phyloP scores from a whole-genome alignment of 805 yeast species.

The Suhomyces tanzawaensis region DNA sequence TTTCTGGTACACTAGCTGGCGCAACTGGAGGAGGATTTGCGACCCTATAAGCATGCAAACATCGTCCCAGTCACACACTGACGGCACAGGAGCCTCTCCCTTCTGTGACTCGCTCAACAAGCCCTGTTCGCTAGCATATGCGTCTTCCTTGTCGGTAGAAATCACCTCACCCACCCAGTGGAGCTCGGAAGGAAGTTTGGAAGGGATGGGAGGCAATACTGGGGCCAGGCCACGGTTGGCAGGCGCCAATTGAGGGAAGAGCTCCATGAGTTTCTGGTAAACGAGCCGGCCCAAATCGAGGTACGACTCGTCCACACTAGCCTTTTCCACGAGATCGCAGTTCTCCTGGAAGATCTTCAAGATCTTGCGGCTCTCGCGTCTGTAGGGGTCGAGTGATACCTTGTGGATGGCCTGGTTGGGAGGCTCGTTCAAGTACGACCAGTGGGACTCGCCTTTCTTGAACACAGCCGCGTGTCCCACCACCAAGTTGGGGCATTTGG shows the following conservation, averaged over 20 bases:
- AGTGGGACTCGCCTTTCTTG: constrained; percentile 76
- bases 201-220: constrained; percentile 47
- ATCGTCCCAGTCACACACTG: constrained; percentile 72
- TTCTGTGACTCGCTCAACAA: background rate
- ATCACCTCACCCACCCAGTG: constrained; percentile 29
- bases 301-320: constrained; percentile 93
- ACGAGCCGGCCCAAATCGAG: constrained; percentile 76
- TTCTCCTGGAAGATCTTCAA: constrained; percentile 57
- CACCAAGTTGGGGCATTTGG: constrained; percentile 72
- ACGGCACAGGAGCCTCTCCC: background rate
- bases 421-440: constrained; percentile 67
- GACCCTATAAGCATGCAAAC: constrained; percentile 67
- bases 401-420: constrained; percentile 68
- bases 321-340: constrained; percentile 80
- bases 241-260: constrained; percentile 45
- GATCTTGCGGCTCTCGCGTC: constrained; percentile 82
- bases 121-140: background rate
- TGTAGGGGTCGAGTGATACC: constrained; percentile 86
- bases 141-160: constrained; percentile 5
- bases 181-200: constrained; percentile 26
- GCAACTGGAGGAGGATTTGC: constrained; percentile 49
- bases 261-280: constrained; percentile 36
- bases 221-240: constrained; percentile 13
- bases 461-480: constrained; percentile 94
- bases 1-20: constrained; percentile 49